phyloP scores from a whole-genome alignment of 1,139 yeast genomes.

The Hyphopichia wangnamkhiaoensis region DNA sequence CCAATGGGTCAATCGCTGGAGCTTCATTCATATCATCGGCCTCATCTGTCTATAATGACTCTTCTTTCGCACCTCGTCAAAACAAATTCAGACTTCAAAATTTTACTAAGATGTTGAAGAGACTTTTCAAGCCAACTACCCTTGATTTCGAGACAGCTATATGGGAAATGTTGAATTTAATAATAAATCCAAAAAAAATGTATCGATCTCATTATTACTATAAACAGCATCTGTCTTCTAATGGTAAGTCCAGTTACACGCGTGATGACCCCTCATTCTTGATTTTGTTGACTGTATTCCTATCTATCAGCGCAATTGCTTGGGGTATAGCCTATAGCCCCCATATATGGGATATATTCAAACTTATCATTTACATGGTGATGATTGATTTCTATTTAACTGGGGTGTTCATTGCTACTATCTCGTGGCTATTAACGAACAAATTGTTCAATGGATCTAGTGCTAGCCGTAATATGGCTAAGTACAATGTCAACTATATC shows the following conservation, averaged over 20 bases:
- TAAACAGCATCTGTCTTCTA: constrained; percentile 32
- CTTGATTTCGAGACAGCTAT: constrained; percentile 89
- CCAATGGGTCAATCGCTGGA: constrained; percentile 21
- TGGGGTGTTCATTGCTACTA: constrained; percentile 68
- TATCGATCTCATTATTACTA: constrained; percentile 82
- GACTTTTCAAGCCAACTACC: constrained; percentile 72
- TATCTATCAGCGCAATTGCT: constrained; percentile 75
- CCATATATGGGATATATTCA: constrained; percentile 56
- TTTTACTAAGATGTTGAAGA: constrained; percentile 31
- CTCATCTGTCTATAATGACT: constrained; percentile 10
- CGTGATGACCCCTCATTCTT: constrained; percentile 92
- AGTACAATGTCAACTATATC: constrained; percentile 51
- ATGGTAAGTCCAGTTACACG: constrained; percentile 55
- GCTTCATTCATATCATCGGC: constrained; percentile 24
- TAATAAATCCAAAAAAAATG: constrained; percentile 77
- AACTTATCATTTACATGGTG: constrained; percentile 79
- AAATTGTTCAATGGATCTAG: constrained; percentile 52
- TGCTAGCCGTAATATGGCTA: constrained; percentile 18
- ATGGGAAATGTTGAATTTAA: constrained; percentile 82
- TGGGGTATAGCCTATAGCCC: constrained; percentile 90
- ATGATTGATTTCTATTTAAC: constrained; percentile 74
- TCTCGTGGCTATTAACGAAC: constrained; percentile 73
- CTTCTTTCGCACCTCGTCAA: constrained; percentile 1
- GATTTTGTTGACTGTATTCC: constrained; percentile 62
- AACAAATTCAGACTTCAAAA: constrained; percentile 12